Conservation (phyloP, 2,329 filamentous ascomycete genomes). For the Colletotrichum salicis region DNA sequence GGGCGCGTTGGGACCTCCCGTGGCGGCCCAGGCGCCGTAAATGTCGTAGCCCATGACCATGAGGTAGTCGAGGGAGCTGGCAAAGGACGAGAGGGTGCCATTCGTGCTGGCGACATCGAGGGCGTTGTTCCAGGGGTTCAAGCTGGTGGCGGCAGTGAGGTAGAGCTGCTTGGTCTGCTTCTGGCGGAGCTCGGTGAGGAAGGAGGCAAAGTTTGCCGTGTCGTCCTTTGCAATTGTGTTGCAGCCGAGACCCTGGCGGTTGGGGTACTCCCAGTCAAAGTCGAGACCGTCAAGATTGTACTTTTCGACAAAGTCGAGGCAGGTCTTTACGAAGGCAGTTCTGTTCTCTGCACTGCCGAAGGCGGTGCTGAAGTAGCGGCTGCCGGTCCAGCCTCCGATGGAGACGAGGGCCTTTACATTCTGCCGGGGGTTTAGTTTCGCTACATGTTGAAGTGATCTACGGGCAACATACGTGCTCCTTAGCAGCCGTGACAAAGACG, state of each 20-base stretch:
- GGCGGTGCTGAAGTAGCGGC: conserved; percentile 23
- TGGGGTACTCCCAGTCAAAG: conserved; percentile 40
- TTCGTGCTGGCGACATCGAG: conserved; percentile 2
- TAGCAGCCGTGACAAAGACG: conserved; percentile 16
- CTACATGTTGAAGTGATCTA: not conserved
- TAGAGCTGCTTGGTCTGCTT: conserved; percentile 32
- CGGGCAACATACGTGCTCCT: conserved; percentile 4
- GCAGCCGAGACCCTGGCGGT: conserved; percentile 34
- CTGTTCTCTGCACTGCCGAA: conserved; percentile 36
- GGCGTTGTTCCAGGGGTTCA: conserved; percentile 27
- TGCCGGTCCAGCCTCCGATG: conserved; percentile 33
- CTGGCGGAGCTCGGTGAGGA: conserved; percentile 32
- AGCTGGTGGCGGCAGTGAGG: conserved; percentile 28
- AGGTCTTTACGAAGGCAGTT: conserved; percentile 37
- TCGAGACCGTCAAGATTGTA: conserved; percentile 38
- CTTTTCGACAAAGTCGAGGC: conserved; percentile 36
- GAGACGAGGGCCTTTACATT: conserved; percentile 29
- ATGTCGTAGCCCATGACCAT: conserved; percentile 35
- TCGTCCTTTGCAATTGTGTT: conserved; percentile 29
- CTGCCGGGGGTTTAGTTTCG: not conserved
- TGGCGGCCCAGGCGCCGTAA: conserved; percentile 28
- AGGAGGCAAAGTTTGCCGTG: conserved; percentile 29
- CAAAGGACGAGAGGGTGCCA: conserved; percentile 21
- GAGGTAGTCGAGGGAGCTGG: conserved; percentile 27
- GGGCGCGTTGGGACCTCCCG: conserved; percentile 29